phyloP scores from a whole-genome alignment of 257 asterid species.

The Haberlea rhodopensis region DNA sequence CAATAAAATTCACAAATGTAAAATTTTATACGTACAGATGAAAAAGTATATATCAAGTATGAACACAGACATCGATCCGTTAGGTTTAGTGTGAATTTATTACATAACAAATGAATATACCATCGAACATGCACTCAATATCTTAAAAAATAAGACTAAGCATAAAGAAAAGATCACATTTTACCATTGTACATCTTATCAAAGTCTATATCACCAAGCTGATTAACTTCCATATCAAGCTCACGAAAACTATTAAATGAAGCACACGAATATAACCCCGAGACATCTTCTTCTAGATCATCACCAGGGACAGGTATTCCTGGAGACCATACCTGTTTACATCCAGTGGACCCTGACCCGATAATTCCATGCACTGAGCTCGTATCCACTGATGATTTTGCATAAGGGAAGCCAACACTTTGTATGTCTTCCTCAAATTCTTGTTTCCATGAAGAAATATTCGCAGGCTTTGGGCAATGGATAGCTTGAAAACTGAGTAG shows the following conservation, averaged over 20 bases:
- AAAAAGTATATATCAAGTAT: neutral
- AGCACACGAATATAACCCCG: conserved; percentile 21
- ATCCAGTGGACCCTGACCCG: conserved; percentile 21
- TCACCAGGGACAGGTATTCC: neutral
- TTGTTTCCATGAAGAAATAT: neutral
- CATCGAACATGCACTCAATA: neutral
- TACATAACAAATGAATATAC: neutral
- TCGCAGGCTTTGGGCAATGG: conserved; percentile 2
- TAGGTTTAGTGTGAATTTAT: neutral
- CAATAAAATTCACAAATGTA: too few species aligned
- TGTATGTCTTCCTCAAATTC: neutral
- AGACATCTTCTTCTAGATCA: conserved; percentile 32
- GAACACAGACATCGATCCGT: neutral
- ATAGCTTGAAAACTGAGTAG: conserved; percentile 41
- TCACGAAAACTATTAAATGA: neutral
- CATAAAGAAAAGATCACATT: neutral
- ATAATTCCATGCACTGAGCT: conserved; percentile 35
- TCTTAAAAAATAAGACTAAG: too few species aligned
- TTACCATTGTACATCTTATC: conserved; percentile 3
- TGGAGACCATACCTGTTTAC: conserved; percentile 25
- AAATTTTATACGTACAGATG: too few species aligned
- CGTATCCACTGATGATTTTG: conserved; percentile 27
- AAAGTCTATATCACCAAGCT: conserved; percentile 35
- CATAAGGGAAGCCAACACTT: conserved; percentile 26
- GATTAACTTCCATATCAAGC: conserved; percentile 38